Evolutionary conservation across 768 basidiomycete species (phyloP).

Genomic region (Hysterangium stoloniferum): DNA sequence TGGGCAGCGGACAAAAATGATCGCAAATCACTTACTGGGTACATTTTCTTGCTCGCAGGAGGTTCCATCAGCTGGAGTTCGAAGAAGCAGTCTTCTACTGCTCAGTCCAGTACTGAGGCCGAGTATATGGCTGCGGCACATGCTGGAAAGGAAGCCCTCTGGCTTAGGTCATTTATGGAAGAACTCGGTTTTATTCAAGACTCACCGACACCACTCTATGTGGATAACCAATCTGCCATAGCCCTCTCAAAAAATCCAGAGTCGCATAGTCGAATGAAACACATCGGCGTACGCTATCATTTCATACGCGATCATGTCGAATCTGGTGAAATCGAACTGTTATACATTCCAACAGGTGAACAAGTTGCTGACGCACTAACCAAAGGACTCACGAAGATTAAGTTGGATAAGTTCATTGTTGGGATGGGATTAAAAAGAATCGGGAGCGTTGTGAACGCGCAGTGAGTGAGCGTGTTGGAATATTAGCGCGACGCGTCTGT

Average conservation of each 20-base stretch:
- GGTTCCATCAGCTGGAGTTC: constrained; percentile 24
- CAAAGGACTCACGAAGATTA: constrained; percentile 24
- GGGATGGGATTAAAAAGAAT: too few relatives aligned
- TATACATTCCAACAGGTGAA: constrained; percentile 25
- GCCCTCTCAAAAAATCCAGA: constrained; percentile 26
- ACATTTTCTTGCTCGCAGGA: constrained; percentile 26
- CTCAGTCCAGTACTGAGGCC: constrained; percentile 13
- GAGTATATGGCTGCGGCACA: constrained; percentile 16
- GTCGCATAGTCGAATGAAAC: constrained; percentile 32
- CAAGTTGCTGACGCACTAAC: constrained; percentile 36
- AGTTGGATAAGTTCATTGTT: too few relatives aligned
- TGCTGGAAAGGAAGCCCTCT: constrained; percentile 14
- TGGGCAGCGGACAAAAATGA: constrained; percentile 24
- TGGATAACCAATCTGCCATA: constrained; percentile 34
- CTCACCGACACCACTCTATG: constrained; percentile 16
- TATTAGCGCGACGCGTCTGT: too few relatives aligned
- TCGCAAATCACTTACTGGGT: constrained; percentile 20
- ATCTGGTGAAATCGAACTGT: constrained; percentile 18
- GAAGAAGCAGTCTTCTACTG: constrained; percentile 16
- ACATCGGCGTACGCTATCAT: constrained; percentile 36
- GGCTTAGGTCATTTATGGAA: constrained; percentile 9
- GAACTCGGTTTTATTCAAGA: constrained; percentile 17
- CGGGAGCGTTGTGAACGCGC: too few relatives aligned
- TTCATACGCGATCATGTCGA: constrained; percentile 29
- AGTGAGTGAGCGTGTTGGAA: too few relatives aligned